Percentiles rank a stretch among this genome's conserved stretches.
phyloP scores from a whole-genome alignment of 495 filamentous ascomycete species.

The Xylaria palmicola region DNA sequence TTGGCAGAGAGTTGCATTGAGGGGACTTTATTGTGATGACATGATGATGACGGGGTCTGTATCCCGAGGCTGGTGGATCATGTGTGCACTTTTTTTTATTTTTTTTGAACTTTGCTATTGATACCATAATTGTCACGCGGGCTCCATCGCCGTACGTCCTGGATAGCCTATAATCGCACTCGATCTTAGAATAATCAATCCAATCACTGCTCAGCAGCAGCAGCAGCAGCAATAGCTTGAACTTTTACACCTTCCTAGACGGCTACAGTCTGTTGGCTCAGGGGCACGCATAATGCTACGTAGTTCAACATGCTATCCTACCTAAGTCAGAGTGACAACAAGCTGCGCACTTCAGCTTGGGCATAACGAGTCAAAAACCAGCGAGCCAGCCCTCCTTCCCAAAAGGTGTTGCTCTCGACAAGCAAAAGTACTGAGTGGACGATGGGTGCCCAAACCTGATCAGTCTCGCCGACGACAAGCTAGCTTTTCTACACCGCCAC shows the following conservation, averaged over 20 bases:
- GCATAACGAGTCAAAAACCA: not conserved
- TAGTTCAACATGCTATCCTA: not conserved
- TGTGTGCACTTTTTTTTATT: too few relatives aligned
- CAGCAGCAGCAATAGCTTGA: too few relatives aligned
- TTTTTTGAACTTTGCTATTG: not conserved
- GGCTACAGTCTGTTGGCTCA: not conserved
- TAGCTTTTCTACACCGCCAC: slow-evolving; percentile 13
- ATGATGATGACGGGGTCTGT: too few relatives aligned
- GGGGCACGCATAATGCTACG: not conserved
- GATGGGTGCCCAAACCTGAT: not conserved
- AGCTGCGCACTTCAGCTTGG: not conserved
- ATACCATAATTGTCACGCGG: not conserved
- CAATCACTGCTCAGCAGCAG: too few relatives aligned
- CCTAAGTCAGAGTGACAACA: not conserved
- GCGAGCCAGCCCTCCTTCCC: too few relatives aligned
- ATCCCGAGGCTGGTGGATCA: too few relatives aligned
- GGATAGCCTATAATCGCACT: not conserved
- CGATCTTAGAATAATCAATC: slow-evolving; percentile 4
- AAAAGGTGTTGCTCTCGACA: too few relatives aligned
- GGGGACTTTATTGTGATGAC: not conserved
- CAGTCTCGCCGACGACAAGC: not conserved
- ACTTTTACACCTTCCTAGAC: not conserved
- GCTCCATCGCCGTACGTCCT: not conserved
- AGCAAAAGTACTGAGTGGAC: too few relatives aligned
- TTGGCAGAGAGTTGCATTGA: slow-evolving; percentile 28